Percentiles rank a stretch among this genome's conserved stretches.
Conservation (phyloP, 208 protist genomes). For the Leishmania major region DNA sequence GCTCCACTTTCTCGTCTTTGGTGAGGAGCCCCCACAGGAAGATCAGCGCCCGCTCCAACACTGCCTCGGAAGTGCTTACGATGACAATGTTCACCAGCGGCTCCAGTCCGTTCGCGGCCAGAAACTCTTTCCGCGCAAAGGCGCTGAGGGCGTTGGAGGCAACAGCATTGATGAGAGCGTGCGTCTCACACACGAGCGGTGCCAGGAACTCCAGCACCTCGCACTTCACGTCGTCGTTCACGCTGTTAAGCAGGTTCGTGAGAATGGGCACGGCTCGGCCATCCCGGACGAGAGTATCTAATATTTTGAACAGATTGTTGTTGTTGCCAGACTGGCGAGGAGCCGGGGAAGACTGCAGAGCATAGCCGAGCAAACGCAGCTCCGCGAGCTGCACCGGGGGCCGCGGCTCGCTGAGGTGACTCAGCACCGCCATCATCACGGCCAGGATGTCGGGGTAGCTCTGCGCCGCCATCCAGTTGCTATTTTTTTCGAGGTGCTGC, state of each 20-base stretch:
- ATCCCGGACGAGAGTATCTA: conserved; percentile 57
- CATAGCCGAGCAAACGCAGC: conserved; percentile 61
- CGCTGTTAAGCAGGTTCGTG: conserved; percentile 76
- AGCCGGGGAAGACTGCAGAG: conserved; percentile 54
- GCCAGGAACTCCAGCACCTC: conserved; percentile 82
- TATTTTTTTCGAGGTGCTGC: conserved; percentile 46
- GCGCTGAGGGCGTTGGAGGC: conserved; percentile 24
- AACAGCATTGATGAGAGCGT: conserved; percentile 33
- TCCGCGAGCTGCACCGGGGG: conserved; percentile 80
- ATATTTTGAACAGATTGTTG: conserved; percentile 35
- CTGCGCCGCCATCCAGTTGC: conserved; percentile 37
- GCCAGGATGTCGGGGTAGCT: conserved; percentile 46
- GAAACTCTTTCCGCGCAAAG: conserved; percentile 66
- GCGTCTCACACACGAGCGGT: conserved; percentile 62
- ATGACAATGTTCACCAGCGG: conserved; percentile 89
- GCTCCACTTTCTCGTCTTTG: conserved; percentile 61
- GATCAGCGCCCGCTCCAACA: conserved; percentile 90
- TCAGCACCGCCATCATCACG: conserved; percentile 56
- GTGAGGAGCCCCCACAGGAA: conserved; percentile 88
- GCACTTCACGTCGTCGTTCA: conserved; percentile 93
- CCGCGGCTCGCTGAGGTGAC: conserved; percentile 73
- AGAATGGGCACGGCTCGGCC: conserved; percentile 51
- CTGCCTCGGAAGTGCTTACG: conserved; percentile 81
- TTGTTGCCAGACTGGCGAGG: conserved; percentile 31
- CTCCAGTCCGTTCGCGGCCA: conserved; percentile 67